A percentile compares a stretch with the other conserved stretches of the same genome.
phyloP scores from a whole-genome alignment of 192 early-diverging fungal species.

The Coemansia sp. region DNA sequence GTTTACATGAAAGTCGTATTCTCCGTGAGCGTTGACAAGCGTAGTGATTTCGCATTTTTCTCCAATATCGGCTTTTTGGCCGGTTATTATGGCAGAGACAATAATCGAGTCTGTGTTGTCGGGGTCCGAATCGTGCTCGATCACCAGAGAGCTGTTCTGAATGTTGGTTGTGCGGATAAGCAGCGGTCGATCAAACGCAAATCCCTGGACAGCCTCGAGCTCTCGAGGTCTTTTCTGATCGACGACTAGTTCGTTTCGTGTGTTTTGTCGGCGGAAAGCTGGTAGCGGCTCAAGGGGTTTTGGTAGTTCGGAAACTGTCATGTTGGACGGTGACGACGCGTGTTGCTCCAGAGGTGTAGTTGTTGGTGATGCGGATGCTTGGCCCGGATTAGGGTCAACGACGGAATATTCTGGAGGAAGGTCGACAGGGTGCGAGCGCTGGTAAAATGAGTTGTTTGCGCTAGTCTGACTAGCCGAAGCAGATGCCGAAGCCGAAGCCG shows the following conservation, averaged over 20 bases:
- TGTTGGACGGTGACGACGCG: not conserved
- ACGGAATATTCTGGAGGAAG: slow-evolving; percentile 38
- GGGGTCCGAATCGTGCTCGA: slow-evolving; percentile 24
- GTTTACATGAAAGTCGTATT: slow-evolving; percentile 39
- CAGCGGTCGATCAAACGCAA: slow-evolving; percentile 30
- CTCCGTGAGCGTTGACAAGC: slow-evolving; percentile 17
- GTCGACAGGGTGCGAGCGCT: not conserved
- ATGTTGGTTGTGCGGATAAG: slow-evolving; percentile 22
- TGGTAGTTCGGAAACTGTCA: not conserved
- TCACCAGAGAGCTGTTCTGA: slow-evolving; percentile 12
- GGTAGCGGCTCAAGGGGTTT: not conserved
- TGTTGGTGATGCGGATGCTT: slow-evolving; percentile 7
- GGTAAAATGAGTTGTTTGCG: not conserved
- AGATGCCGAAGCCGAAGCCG: too few relatives aligned
- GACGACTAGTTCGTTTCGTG: slow-evolving; percentile 11
- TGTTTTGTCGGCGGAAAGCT: not conserved
- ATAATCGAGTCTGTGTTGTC: slow-evolving; percentile 19
- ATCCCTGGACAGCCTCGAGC: slow-evolving; percentile 26
- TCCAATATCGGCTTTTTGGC: slow-evolving; percentile 5
- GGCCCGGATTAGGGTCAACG: slow-evolving; percentile 19
- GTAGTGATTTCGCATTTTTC: slow-evolving; percentile 16
- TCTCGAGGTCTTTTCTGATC: slow-evolving; percentile 21
- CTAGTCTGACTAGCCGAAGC: too few relatives aligned
- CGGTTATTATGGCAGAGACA: slow-evolving; percentile 22
- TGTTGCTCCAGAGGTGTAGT: not conserved